Evolutionary conservation across 176 grass and related monocot genomes (phyloP), one percentile per base, ranked within the genome.

Genomic region (Otatea glauca): DNA sequence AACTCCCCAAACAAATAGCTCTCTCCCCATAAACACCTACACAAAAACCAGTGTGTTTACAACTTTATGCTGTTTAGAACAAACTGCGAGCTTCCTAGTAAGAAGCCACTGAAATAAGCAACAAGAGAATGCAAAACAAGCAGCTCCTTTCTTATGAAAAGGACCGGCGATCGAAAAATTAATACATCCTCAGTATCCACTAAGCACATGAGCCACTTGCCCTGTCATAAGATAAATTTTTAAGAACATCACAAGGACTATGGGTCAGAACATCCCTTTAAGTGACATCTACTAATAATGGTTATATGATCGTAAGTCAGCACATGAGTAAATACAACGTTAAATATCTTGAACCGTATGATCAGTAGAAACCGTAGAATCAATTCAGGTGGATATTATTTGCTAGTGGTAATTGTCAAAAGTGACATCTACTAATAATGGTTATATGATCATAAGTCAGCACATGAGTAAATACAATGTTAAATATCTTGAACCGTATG

Each of bases 71-170:
- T 48, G 23, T 74, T 39, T 13, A 65, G 35, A 74, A 75, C 50
- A 75, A 80, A 67, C 35, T 29, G 49, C 35, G 13, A 60, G 41
- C 43, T 75, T 48, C 49, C 10, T 39, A 79, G 29, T 34, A 27
- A 24, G 14, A 71, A 70, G 27, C 5, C 39, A 27, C 60, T 61
- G 71, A 82, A 78, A 79, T 50, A 79, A 72, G 47, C 65, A 88
- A 63, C 34, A 64, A 23, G 64, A 72, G 8, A 70, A 63, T 21
- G 20, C 37, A 70, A 85, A 49, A 70, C 13, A 17, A 47, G 15
- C 4, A 6, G 45, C 15, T 69, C 62, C 27, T 61, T 44, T 87
- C 27, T 25, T 27, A 27, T 21, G 43, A 74, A 59, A 78, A 47
- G 42, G 9, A 77, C 23, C 58, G 59, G 37, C 5, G n/a, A 56